Evolutionary conservation across 352 stramenopile species (phyloP), one percentile per base, ranked within the genome.

Genomic region (Phytophthora aleatoria): DNA sequence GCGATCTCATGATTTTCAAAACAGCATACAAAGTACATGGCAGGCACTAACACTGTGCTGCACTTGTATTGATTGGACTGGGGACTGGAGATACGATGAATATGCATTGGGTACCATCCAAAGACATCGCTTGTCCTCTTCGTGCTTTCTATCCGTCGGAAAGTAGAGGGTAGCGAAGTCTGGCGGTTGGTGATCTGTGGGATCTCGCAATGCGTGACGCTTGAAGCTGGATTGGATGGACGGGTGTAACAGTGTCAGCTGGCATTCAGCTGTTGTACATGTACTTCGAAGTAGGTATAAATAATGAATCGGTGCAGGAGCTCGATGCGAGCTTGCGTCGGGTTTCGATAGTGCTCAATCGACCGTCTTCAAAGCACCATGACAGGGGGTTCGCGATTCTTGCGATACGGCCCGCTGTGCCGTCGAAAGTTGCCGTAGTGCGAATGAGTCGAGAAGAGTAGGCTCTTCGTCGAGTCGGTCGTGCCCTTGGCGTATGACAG

Each of bases 401-500:
- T 81, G 24, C 76, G 79, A 56, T 79, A 82, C 3, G 71, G 73
- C 11, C 74, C 69, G 51, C 79, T 84, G 54, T 82, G 76, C 28
- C 76, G 74, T 35, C 76, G 79, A 57, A 88, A 88, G 58, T 76
- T 76, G 56, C 60, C 76, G 47, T 82, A 73, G 53, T 85, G 76
- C 48, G 74, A 78, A 50, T 80, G 70, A 3, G 76, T 72, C 31
- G 71, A 61, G 44, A 73, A 59, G 28, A 78, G 60, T 38, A 79
- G 43, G 55, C 60, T 84, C 57, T 77, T 81, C 16, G 62, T 71
- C 15, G 61, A 38, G 52, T 81, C 73, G 4, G 43, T 64, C 24
- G 73, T 65, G 50, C 68, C 65, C 42, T 82, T 79, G 10, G 50
- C 36, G 58, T 82, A 76, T 28, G 76, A 76, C 38, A 81, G 56